Base-by-base conservation (phyloP, 768 basidiomycete species). In the Terana coerulea region DNA sequence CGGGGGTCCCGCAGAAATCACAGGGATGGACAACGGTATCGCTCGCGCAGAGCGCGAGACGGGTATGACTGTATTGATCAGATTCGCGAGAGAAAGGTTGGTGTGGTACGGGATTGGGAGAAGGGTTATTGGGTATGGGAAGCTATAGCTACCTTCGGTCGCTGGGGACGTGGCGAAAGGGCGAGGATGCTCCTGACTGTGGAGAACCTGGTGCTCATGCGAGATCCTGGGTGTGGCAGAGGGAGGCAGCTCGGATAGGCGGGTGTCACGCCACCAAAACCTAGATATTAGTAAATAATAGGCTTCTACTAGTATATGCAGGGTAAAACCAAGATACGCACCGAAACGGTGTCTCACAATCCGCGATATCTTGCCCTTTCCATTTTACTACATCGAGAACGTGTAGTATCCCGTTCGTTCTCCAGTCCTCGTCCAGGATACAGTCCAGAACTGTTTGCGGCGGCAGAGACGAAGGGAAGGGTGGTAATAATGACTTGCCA, bases 221-320 rank as follows among this genome's bases (percentile, higher is more conserved):
- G n/a, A n/a, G n/a, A n/a, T n/a, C n/a, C n/a, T n/a, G n/a, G n/a
- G n/a, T n/a, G n/a, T n/a, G 70, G 36, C 88, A 83, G 0, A 86
- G 89, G 61, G 91, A 88, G 81, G 66, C 7, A 91, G 71, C 64
- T 91, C 90, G n/a, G 77, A 77, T 17, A 92, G 69, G 33, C 89
- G 83, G 0, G 87, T 89, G 60, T 92, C 89, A 52, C 90, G 69
- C 90, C 90, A 92, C 90, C 90, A 91, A 59, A 92, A 87, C 50
- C 89, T 89, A n/a, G n/a, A n/a, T n/a, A n/a, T n/a, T n/a, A n/a
- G n/a, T n/a, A n/a, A n/a, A n/a, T n/a, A n/a, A n/a, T n/a, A n/a
- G n/a, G n/a, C n/a, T n/a, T n/a, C n/a, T n/a, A n/a, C n/a, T n/a
- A n/a, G n/a, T n/a, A n/a, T n/a, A n/a, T n/a, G n/a, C n/a, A n/a